These are phyloP conservation scores for Cinchona pubescens DNA, from an alignment of 257 asterid species.

Conservation along the genomic window DNA sequence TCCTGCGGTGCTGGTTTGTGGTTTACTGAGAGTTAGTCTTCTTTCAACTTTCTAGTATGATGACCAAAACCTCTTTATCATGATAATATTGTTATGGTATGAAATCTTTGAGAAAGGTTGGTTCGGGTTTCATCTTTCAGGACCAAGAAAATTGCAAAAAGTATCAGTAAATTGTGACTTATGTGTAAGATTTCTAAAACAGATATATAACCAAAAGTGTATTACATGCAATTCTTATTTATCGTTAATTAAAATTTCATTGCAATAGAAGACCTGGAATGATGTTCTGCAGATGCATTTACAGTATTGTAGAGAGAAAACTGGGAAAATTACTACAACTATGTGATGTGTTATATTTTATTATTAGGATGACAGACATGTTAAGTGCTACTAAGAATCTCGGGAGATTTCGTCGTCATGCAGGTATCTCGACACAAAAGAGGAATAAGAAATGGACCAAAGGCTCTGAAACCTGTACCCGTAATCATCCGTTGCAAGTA, in stretches of 20 bases:
- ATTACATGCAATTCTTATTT: not conserved
- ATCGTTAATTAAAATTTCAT: not conserved
- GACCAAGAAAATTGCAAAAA: not conserved
- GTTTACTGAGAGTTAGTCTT: not conserved
- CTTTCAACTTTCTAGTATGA: not conserved
- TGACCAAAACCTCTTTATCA: no score
- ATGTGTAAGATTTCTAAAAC: not conserved
- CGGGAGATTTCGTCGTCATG: conserved; percentile 18
- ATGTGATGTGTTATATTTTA: not conserved
- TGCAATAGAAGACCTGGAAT: not conserved
- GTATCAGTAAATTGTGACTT: not conserved
- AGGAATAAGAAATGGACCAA: conserved; percentile 95
- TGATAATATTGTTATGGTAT: no score
- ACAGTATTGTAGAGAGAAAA: not conserved
- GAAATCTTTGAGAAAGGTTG: no score
- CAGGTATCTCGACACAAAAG: conserved; percentile 82
- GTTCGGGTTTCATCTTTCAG: not conserved
- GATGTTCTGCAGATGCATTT: not conserved
- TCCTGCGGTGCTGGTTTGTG: not conserved
- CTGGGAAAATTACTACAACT: not conserved
- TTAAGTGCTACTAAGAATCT: not conserved
- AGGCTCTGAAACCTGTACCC: conserved; percentile 95
- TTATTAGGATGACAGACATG: not conserved
- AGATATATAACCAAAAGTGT: not conserved
- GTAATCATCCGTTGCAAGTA: conserved; percentile 94